Base-by-base conservation (phyloP, 345 rosid genomes). In the Eucalyptus erythrocorys region DNA sequence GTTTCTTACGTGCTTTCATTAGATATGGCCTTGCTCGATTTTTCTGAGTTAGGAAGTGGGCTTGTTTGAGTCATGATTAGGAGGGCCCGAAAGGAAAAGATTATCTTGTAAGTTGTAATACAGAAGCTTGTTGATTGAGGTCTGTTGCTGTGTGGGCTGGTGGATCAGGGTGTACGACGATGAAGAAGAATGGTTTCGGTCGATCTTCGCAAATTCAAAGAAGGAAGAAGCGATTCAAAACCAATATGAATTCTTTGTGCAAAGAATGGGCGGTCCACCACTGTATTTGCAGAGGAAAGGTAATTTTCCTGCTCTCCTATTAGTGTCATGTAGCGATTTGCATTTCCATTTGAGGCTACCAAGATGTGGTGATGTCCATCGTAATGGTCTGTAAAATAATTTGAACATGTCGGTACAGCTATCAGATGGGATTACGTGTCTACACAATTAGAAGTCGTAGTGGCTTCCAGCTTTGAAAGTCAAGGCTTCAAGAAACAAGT, bases 231-330 rank as follows among this genome's bases (percentile, higher is more conserved):
- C 99, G 2, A 95, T 96, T 86, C 97, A 94, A 88, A 97, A 97
- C 87, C 99, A 95, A 86, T 96, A 96, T 51, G 99, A 97, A 92
- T 97, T 97, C 93, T 96, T 97, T 84, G 97, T 95, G 87, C 98
- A 96, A 93, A 92, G 99, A 89, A 95, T 97, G 99, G 99, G 99
- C 34, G 99, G 99, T 6, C 99, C 99, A 87, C 94, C 95, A 68
- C 91, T 97, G 90, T 97, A 92, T 88, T 97, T 99, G 53, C 95
- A 97, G 89, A 91, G 99, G 86, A 96, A 93, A 88, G 91, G 91
- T 90, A 86, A 32, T 12, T 30, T 26, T 42, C 8, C 47, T 76
- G 22, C 45, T 76, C 10, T 76, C 82, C 82, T 76, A 11, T 64
- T 64, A 64, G 10, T 76, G 26, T 34, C 2, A 5, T 9, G 80